These are phyloP conservation scores for Hymenoscyphus repandus DNA, from an alignment of 2,329 filamentous ascomycete species.

Conservation along the genomic window DNA sequence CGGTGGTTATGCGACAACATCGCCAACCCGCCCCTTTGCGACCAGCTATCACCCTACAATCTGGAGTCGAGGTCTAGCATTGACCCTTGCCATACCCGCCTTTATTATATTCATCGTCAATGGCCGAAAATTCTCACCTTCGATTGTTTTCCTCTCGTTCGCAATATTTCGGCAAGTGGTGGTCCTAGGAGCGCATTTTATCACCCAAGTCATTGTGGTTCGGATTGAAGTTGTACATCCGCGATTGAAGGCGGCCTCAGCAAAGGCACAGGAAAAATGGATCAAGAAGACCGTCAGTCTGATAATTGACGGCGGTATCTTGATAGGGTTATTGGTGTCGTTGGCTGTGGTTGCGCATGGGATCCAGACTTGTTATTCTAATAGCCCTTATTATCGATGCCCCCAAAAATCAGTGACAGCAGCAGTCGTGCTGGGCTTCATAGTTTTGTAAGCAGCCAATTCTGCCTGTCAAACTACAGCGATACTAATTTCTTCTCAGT, in stretches of 20 bases:
- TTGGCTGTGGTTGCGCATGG: slow-evolving; percentile 12
- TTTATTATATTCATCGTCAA: slow-evolving; percentile 19
- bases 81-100: slow-evolving; percentile 15
- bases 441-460: slow-evolving; percentile 15
- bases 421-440: slow-evolving; percentile 15
- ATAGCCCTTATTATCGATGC: neutral
- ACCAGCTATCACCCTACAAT: slow-evolving; percentile 18
- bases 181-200: slow-evolving; percentile 15
- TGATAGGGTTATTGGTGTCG: slow-evolving; percentile 15
- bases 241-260: slow-evolving; percentile 9
- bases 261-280: slow-evolving; percentile 12
- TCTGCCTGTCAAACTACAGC: neutral
- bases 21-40: slow-evolving; percentile 14
- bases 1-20: slow-evolving; percentile 12
- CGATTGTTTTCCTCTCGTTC: slow-evolving; percentile 20
- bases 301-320: slow-evolving; percentile 12
- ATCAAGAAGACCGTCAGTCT: slow-evolving; percentile 11
- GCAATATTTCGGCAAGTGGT: slow-evolving; percentile 16
- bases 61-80: slow-evolving; percentile 5
- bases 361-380: slow-evolving; percentile 2
- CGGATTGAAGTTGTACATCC: slow-evolving; percentile 20
- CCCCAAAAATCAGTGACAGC: neutral
- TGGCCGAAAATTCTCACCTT: slow-evolving; percentile 3
- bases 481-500: slow-evolving; percentile 3
- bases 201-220: slow-evolving; percentile 13